Evolutionary conservation across 768 basidiomycete genomes (phyloP), one percentile per base, ranked within the genome.

Genomic region (Sporobolomyces pararoseus): DNA sequence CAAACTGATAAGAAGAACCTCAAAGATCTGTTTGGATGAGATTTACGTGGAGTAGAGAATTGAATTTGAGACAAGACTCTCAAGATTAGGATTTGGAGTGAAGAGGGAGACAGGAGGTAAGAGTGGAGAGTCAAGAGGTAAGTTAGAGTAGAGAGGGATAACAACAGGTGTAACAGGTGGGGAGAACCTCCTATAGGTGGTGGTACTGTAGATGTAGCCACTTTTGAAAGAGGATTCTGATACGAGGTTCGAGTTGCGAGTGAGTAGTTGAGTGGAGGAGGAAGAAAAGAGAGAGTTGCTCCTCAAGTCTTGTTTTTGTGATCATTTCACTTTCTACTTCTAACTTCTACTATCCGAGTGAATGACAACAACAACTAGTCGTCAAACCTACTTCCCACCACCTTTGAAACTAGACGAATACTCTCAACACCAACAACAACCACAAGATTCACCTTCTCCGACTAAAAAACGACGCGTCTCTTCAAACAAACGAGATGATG

Each of bases 381-480:
- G n/a, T n/a, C n/a, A n/a, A n/a, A n/a, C 39, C 17, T 66, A 37
- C 58, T 66, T 66, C 29, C 49, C 57, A 7, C 14, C 34, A 16
- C 65, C 57, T 0, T 32, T 66, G 10, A 52, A 51, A 19, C 65
- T 66, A 2, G 50, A 61, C 2, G 49, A 63, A 19, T 68, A 35
- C 37, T 59, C 46, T 9, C 19, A 23, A 25, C 57, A 53, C 42
- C 42, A 19, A 7, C 37, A 53, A 46, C 59, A 0, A 10, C 25
- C 3, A n/a, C 21, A 19, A 37, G 68, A 70, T 50, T 59, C 42
- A 19, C 63, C 68, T 9, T 70, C 68, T 7, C 63, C 68, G n/a
- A 46, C 52, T 21, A 70, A 70, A 51, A 65, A 65, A 46, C 50
- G 68, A 39, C 58, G 68, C 51, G 63, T 70, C 59, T 51, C 54